Conservation (phyloP, 345 rosid genomes). For the Ceriops tagal region DNA sequence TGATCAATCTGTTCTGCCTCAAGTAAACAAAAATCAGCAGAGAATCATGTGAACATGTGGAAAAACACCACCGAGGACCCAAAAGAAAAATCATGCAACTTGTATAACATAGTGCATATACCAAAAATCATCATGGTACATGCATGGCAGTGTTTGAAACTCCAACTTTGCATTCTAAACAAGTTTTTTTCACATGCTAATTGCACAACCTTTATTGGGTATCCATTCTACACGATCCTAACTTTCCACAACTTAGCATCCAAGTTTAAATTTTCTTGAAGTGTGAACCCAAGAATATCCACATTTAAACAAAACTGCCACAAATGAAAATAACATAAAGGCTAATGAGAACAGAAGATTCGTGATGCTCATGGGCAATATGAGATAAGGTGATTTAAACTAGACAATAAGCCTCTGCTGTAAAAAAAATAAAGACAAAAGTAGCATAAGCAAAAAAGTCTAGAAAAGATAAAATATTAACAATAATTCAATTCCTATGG, state of each 20-base stretch:
- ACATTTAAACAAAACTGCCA: neutral
- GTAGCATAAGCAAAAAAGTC: too few relatives aligned
- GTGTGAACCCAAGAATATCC: neutral
- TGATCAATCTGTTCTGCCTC: slow-evolving; percentile 87
- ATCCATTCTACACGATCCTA: neutral
- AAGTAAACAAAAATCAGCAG: slow-evolving; percentile 36
- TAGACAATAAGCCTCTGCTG: too few relatives aligned
- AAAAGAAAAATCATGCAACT: neutral
- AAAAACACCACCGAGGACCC: neutral
- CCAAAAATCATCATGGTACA: neutral
- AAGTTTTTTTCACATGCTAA: neutral
- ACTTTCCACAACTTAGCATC: neutral
- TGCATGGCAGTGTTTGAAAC: neutral
- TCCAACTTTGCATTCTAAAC: neutral
- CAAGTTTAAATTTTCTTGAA: neutral
- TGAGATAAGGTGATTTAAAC: neutral
- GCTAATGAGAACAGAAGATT: neutral
- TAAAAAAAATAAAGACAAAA: too few relatives aligned
- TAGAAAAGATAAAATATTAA: too few relatives aligned
- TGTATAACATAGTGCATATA: neutral
- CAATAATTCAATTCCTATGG: too few relatives aligned
- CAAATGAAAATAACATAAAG: neutral
- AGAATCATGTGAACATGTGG: slow-evolving; percentile 18
- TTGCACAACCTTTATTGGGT: neutral
- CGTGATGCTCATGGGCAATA: neutral